Evolutionary conservation across 2,329 filamentous ascomycete genomes (phyloP), one percentile per base, ranked within the genome.

Genomic region (Coniochaeta ligniaria): DNA sequence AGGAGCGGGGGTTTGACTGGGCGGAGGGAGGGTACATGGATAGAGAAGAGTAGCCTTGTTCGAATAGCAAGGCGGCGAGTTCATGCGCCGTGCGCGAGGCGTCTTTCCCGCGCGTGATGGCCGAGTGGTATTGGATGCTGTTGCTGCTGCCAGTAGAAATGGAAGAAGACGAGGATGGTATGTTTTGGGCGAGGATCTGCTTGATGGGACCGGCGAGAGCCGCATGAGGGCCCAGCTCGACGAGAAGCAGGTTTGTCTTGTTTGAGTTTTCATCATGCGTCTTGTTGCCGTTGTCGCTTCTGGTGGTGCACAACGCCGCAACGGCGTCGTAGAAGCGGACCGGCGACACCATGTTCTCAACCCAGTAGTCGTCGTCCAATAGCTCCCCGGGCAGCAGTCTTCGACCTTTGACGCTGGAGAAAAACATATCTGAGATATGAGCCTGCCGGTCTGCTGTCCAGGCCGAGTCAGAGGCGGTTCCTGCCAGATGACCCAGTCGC

Each of bases 291-390:
- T n/a, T n/a, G n/a, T n/a, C n/a, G n/a, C n/a, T n/a, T n/a, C n/a
- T n/a, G n/a, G n/a, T n/a, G n/a, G n/a, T n/a, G n/a, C n/a, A n/a
- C 22, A 64, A 55, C 6, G 14, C 6, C 6, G 11, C 41, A 17
- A 70, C 61, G 0, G 73, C 74, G 17, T 69, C 60, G 1, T 66
- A 58, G 43, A 76, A 76, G 33, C 63, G 64, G 0, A 77, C 75
- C 0, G 72, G 72, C 0, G 66, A 69, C 2, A 70, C 62, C 47
- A 77, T 63, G 45, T 76, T 76, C 3, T 70, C 63, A 7, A 72
- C 70, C 75, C 75, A 77, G 43, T 70, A 69, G 28, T 31, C 9
- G 28, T 31, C 28, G 28, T 31, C 28, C n/a, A n/a, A n/a, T 9
- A 31, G 28, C 28, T 31, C 28, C 5, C 5, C 28, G 28, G 28